These are phyloP conservation scores for Magnaporthiopsis rhizophila DNA, from an alignment of 2,329 filamentous ascomycete genomes.

Conservation along the genomic window DNA sequence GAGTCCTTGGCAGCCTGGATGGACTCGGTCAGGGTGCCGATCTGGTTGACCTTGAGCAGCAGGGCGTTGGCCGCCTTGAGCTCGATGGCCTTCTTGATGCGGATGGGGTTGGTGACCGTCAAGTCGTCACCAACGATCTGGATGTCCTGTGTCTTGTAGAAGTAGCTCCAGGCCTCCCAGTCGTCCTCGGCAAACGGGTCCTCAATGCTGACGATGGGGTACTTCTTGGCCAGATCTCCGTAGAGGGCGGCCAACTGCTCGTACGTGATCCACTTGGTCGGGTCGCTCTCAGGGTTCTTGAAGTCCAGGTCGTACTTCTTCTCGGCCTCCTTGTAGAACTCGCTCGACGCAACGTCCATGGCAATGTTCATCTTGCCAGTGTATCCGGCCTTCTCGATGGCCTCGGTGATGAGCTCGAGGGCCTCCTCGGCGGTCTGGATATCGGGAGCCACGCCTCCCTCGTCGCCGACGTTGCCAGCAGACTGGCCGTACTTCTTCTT, in stretches of 20 bases:
- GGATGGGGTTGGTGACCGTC: conserved; percentile 97
- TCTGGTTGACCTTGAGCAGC: conserved; percentile 99
- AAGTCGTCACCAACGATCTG: conserved; percentile 98
- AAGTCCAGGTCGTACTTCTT: conserved; percentile 99
- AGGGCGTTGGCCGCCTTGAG: conserved; percentile 98
- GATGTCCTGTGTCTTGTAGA: conserved; percentile 98
- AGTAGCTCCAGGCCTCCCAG: conserved; percentile 99
- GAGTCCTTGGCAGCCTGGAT: conserved; percentile 99
- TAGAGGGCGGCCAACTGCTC: conserved; percentile 93
- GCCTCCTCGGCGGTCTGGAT: conserved; percentile 97
- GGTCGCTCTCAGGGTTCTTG: conserved; percentile 98
- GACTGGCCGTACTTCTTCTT: conserved; percentile 99
- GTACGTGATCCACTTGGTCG: conserved; percentile 96
- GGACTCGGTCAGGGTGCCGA: conserved; percentile 95
- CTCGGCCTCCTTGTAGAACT: conserved; percentile 95
- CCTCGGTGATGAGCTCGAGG: conserved; percentile 87
- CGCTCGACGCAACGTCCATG: conserved; percentile 98
- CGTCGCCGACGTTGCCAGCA: conserved; percentile 96
- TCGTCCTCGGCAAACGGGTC: conserved; percentile 99
- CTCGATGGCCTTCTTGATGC: conserved; percentile 99
- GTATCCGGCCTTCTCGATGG: conserved; percentile 94
- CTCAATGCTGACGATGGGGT: conserved; percentile 98
- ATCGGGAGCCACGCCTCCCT: conserved; percentile 98
- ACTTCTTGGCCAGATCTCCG: conserved; percentile 81
- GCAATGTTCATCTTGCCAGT: conserved; percentile 94